Percentiles rank a stretch among this genome's conserved stretches.
phyloP scores from a whole-genome alignment of 139 green algal genomes.

The Chlorella sorokiniana region DNA sequence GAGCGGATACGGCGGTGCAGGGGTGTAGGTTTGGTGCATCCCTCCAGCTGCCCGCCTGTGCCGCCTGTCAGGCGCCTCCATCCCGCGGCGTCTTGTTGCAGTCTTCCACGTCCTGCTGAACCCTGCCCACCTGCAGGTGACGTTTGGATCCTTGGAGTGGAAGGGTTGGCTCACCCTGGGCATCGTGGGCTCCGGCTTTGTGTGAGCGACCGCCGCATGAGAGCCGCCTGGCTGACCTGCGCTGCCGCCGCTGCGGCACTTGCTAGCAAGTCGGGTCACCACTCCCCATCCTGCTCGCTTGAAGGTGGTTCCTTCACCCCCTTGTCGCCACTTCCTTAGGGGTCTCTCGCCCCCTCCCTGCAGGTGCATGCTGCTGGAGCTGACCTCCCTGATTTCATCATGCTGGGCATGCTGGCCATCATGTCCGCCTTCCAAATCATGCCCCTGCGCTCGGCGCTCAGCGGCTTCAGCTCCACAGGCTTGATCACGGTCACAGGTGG shows the following conservation, averaged over 20 bases:
- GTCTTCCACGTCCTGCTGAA: too few relatives aligned
- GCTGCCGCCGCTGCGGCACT: not conserved
- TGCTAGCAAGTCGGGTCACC: not conserved
- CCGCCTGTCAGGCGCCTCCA: too few relatives aligned
- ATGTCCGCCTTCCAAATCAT: conserved; percentile 35
- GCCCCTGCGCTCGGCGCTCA: conserved; percentile 27
- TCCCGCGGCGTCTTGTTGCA: too few relatives aligned
- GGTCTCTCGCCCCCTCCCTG: not conserved
- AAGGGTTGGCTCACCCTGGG: not conserved
- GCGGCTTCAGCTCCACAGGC: conserved; percentile 48
- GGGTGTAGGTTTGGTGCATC: too few relatives aligned
- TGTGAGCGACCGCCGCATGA: too few relatives aligned
- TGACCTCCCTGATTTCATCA: not conserved
- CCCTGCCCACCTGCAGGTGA: not conserved
- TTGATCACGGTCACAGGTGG: conserved; percentile 48
- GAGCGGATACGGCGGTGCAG: too few relatives aligned
- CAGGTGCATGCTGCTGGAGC: not conserved
- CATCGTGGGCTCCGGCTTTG: conserved; percentile 3
- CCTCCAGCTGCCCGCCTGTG: too few relatives aligned
- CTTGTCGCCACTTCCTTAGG: not conserved
- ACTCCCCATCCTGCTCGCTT: too few relatives aligned
- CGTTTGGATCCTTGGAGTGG: not conserved
- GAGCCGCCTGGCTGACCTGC: too few relatives aligned
- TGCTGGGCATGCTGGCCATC: not conserved
- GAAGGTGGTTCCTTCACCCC: not conserved